A percentile compares a stretch with the other conserved stretches of the same genome.
Evolutionary conservation across 176 grass and related monocot species (phyloP).

Genomic region (Otatea glauca): DNA sequence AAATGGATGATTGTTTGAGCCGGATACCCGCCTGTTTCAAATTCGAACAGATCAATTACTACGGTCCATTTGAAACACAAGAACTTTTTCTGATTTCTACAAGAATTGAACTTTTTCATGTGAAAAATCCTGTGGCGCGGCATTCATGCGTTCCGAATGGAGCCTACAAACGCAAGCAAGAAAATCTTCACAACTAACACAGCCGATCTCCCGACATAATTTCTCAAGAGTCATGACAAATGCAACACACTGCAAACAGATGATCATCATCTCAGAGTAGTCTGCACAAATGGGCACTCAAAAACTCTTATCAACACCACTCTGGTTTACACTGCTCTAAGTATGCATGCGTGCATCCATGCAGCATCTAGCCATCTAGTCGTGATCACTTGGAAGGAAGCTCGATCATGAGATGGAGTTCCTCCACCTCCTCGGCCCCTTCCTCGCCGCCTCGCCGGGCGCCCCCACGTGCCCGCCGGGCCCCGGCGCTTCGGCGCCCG

Average conservation of each 20-base stretch:
- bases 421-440: conserved; percentile 83
- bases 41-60: background rate
- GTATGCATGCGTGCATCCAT: background rate
- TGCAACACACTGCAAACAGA: background rate
- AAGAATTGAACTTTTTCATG: background rate
- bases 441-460: conserved; percentile 59
- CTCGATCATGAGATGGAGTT: conserved; percentile 75
- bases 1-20: background rate
- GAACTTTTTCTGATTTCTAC: no score
- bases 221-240: background rate
- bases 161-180: background rate
- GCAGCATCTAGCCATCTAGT: background rate
- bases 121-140: no score
- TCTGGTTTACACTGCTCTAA: background rate
- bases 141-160: background rate
- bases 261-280: background rate
- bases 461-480: background rate
- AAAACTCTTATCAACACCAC: background rate
- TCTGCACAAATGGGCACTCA: conserved; percentile 9
- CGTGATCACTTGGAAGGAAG: background rate
- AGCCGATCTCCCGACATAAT: background rate
- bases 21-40: background rate
- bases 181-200: background rate
- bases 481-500: conserved; percentile 56
- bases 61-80: no score